A percentile compares a stretch with the other conserved stretches of the same genome.
Conservation (phyloP, 306 rosid genomes). For the Rubus idaeus region DNA sequence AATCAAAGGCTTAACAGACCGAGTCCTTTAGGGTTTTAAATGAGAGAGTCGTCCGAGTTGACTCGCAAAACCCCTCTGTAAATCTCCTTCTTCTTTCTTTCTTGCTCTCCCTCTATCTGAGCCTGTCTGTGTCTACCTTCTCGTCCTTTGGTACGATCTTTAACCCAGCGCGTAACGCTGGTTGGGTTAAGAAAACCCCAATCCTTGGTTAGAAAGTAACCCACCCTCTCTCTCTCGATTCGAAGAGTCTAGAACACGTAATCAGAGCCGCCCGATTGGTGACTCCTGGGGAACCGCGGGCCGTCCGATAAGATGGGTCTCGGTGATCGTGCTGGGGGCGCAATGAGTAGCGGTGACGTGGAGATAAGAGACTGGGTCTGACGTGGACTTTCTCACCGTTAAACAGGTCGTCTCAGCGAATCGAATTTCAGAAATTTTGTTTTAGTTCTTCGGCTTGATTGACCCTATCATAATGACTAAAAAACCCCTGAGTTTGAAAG, state of each 20-base stretch:
- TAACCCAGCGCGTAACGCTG: slow-evolving; percentile 37
- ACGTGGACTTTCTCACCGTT: slow-evolving; percentile 26
- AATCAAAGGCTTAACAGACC: slow-evolving; percentile 1
- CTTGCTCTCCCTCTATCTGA: slow-evolving; percentile 3
- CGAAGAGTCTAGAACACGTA: slow-evolving; percentile 68
- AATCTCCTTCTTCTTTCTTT: neutral
- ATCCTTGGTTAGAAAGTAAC: slow-evolving; percentile 50
- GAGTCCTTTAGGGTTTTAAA: slow-evolving; percentile 14
- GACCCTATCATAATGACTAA: neutral
- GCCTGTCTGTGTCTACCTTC: neutral
- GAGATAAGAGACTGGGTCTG: slow-evolving; percentile 56
- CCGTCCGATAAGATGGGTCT: slow-evolving; percentile 29
- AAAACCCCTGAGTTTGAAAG: neutral
- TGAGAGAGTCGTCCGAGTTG: slow-evolving; percentile 44
- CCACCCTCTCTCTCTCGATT: slow-evolving; percentile 25
- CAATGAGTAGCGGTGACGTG: slow-evolving; percentile 38
- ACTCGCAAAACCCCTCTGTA: slow-evolving; percentile 30
- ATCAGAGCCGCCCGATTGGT: slow-evolving; percentile 36
- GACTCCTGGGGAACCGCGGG: slow-evolving; percentile 9
- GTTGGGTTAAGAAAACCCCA: slow-evolving; percentile 34
- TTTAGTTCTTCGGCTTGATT: neutral
- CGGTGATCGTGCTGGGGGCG: neutral
- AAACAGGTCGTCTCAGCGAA: neutral
- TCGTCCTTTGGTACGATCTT: slow-evolving; percentile 29
- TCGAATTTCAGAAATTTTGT: neutral